phyloP scores from a whole-genome alignment of 2,329 filamentous ascomycete genomes.

The Aureobasidium sp. region DNA sequence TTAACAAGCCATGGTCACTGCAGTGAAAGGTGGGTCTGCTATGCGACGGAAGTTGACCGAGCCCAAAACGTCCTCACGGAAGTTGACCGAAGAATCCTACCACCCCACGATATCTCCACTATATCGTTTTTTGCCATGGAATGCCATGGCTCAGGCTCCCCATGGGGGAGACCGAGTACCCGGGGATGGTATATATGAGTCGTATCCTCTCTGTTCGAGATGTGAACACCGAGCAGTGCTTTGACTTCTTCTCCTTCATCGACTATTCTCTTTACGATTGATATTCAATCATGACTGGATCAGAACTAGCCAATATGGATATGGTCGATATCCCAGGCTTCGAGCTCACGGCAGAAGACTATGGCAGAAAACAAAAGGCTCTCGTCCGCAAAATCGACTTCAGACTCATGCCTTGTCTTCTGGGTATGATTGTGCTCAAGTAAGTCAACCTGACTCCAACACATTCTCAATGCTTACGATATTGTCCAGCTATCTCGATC shows the following conservation, averaged over 20 bases:
- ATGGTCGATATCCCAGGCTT: background rate
- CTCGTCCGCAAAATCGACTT: conserved; percentile 41
- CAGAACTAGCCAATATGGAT: background rate
- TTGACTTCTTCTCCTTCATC: background rate
- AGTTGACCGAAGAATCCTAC: background rate
- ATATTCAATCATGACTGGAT: background rate
- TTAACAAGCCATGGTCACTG: background rate
- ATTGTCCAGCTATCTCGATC: conserved; percentile 58
- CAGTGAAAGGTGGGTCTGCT: background rate
- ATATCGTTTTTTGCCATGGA: background rate
- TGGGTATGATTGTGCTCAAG: conserved; percentile 36
- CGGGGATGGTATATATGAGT: background rate
- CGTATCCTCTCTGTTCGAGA: background rate
- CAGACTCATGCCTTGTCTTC: conserved; percentile 41
- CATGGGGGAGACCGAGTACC: background rate
- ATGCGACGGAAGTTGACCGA: background rate
- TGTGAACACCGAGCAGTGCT: background rate
- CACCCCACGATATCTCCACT: background rate
- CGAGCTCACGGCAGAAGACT: background rate
- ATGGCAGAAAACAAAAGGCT: background rate
- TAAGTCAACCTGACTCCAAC: background rate
- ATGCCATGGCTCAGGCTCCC: background rate
- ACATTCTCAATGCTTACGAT: conserved; percentile 18
- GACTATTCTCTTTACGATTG: background rate
- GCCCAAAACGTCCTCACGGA: background rate